phyloP scores from a whole-genome alignment of 495 filamentous ascomycete genomes.

The Jackrogersella multiformis region DNA sequence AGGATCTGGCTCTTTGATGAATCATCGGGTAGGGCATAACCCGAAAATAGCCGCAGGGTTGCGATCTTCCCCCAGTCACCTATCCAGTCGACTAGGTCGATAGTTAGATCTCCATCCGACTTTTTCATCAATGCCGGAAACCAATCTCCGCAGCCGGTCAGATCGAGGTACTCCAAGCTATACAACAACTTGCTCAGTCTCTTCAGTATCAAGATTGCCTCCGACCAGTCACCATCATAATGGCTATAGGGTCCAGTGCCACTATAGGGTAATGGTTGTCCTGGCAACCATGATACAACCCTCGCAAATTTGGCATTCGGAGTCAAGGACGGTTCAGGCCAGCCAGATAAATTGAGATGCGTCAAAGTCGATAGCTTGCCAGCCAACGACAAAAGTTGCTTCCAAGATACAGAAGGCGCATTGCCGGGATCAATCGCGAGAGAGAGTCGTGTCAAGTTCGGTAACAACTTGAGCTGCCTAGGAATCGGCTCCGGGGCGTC shows the following conservation, averaged over 20 bases:
- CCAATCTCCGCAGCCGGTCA: conserved; percentile 83
- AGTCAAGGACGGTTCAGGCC: conserved; percentile 77
- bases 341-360: conserved; percentile 80
- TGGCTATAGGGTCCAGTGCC: conserved; percentile 73
- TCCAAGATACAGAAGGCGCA: conserved; percentile 65
- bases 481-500: conserved; percentile 45
- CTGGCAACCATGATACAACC: conserved; percentile 53
- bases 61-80: conserved; percentile 58
- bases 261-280: conserved; percentile 61
- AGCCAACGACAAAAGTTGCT: conserved; percentile 69
- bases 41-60: conserved; percentile 49
- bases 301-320: conserved; percentile 67
- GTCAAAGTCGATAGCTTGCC: conserved; percentile 71
- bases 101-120: conserved; percentile 40
- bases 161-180: conserved; percentile 78
- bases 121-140: conserved; percentile 61
- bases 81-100: conserved; percentile 54
- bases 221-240: conserved; percentile 72
- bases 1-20: conserved; percentile 33
- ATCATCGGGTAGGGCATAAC: conserved; percentile 43
- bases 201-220: conserved; percentile 74
- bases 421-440: conserved; percentile 56
- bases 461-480: conserved; percentile 51
- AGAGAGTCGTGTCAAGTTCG: conserved; percentile 65
- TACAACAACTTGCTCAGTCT: conserved; percentile 72